Percentiles rank a stretch among this genome's conserved stretches.
Conservation (phyloP, 2,329 filamentous ascomycete genomes). For the Aspergillus puulaauensis region DNA sequence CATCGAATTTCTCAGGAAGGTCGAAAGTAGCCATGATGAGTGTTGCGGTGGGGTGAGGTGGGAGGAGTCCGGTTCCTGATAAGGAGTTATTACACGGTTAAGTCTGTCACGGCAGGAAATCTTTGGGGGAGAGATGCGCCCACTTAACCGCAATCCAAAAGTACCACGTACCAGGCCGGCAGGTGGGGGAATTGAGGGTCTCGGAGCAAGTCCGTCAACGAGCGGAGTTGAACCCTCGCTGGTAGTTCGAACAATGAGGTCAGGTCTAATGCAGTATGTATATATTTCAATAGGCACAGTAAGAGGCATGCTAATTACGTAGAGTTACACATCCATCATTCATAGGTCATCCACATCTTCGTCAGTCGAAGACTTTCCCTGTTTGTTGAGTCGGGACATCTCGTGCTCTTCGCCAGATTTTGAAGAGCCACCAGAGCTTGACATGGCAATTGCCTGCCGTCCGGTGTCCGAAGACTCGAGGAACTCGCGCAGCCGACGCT, state of each 20-base stretch:
- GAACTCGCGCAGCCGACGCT: slow-evolving; percentile 86
- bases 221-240: neutral
- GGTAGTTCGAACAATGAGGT: neutral
- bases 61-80: neutral
- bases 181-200: slow-evolving; percentile 3
- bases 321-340: slow-evolving; percentile 16
- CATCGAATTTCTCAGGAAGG: slow-evolving; percentile 36
- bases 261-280: neutral
- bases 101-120: no score
- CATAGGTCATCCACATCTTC: slow-evolving; percentile 39
- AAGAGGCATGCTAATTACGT: slow-evolving; percentile 8
- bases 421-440: slow-evolving; percentile 40
- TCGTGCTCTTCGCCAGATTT: slow-evolving; percentile 57
- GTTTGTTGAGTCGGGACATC: slow-evolving; percentile 46
- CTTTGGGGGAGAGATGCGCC: neutral
- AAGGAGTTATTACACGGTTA: neutral
- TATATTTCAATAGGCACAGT: slow-evolving; percentile 7
- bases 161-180: neutral
- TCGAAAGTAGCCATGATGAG: slow-evolving; percentile 23
- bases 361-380: slow-evolving; percentile 20
- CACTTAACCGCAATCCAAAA: neutral
- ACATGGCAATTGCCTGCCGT: slow-evolving; percentile 78
- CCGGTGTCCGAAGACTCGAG: slow-evolving; percentile 84
- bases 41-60: neutral
- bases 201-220: slow-evolving; percentile 17